Conservation (phyloP, 768 basidiomycete species). For the Podaxis mareebaensis region DNA sequence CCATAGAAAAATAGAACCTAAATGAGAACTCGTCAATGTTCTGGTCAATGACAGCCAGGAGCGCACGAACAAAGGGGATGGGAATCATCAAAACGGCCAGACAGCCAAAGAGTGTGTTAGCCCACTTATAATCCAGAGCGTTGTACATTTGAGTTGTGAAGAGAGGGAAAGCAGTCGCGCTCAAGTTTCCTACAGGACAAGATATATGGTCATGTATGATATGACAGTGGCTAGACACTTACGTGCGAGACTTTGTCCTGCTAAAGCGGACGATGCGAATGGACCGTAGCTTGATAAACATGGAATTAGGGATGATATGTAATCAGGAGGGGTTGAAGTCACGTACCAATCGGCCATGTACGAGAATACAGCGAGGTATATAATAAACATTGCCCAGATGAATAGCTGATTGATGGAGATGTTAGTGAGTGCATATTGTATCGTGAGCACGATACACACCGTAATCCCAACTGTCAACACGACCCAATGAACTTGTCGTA, state of each 20-base stretch:
- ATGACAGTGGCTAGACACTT: not conserved
- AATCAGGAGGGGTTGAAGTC: not conserved
- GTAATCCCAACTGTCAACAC: conserved; percentile 54
- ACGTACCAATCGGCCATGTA: conserved; percentile 68
- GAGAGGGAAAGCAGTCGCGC: conserved; percentile 57
- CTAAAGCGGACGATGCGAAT: conserved; percentile 69
- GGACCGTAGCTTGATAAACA: conserved; percentile 44
- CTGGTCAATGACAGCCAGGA: not conserved
- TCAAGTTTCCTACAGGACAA: conserved; percentile 32
- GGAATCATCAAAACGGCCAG: conserved; percentile 54
- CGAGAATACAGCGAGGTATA: conserved; percentile 58
- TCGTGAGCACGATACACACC: conserved; percentile 22
- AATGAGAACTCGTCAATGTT: not conserved
- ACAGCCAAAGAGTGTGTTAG: conserved; percentile 55
- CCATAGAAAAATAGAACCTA: conserved; percentile 47
- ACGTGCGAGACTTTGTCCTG: conserved; percentile 65
- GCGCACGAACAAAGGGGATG: conserved; percentile 55
- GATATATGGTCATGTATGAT: too few relatives aligned
- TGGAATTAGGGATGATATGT: not conserved
- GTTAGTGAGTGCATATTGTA: not conserved
- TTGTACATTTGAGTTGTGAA: conserved; percentile 63
- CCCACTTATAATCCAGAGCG: conserved; percentile 58
- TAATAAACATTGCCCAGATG: conserved; percentile 47
- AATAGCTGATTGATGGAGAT: conserved; percentile 37
- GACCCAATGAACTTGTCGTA: conserved; percentile 58